These are phyloP conservation scores for Phytophthora hybrid DNA, from an alignment of 352 stramenopile species.

Conservation along the genomic window DNA sequence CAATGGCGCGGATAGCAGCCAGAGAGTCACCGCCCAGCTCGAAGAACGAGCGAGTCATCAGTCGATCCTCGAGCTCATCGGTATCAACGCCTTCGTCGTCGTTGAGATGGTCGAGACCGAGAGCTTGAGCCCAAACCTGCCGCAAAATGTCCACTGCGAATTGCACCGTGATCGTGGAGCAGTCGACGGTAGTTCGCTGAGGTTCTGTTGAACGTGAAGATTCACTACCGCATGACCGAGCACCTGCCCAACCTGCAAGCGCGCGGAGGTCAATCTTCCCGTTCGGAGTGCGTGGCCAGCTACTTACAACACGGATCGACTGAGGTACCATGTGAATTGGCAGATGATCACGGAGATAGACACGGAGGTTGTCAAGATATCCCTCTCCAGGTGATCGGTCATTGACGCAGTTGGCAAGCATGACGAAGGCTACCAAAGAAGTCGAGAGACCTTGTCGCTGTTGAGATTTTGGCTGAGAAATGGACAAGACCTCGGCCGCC, in stretches of 20 bases:
- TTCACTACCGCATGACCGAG: not conserved
- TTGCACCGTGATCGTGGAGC: slow-evolving; percentile 28
- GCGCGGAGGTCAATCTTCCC: slow-evolving; percentile 73
- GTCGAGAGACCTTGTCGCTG: slow-evolving; percentile 12
- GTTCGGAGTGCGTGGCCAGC: slow-evolving; percentile 73
- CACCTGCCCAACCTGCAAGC: slow-evolving; percentile 29
- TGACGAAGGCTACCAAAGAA: slow-evolving; percentile 60
- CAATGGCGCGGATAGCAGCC: slow-evolving; percentile 68
- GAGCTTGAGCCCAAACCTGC: slow-evolving; percentile 60
- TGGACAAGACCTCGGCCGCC: slow-evolving; percentile 57
- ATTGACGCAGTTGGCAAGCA: slow-evolving; percentile 33
- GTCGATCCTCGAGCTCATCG: slow-evolving; percentile 16
- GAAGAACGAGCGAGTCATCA: slow-evolving; percentile 60
- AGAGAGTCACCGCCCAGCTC: slow-evolving; percentile 76
- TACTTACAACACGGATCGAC: slow-evolving; percentile 48
- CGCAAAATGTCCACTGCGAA: slow-evolving; percentile 52
- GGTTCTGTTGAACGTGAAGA: not conserved
- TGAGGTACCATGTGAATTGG: slow-evolving; percentile 78
- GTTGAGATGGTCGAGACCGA: slow-evolving; percentile 39
- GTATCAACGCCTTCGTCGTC: slow-evolving; percentile 1
- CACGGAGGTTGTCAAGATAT: slow-evolving; percentile 29
- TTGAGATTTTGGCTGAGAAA: slow-evolving; percentile 25
- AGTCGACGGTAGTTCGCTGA: not conserved
- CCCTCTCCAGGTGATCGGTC: slow-evolving; percentile 10
- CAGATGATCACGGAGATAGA: slow-evolving; percentile 43